Conservation (phyloP, 2,329 filamentous ascomycete genomes). For the Ascocoryne sarcoides region DNA sequence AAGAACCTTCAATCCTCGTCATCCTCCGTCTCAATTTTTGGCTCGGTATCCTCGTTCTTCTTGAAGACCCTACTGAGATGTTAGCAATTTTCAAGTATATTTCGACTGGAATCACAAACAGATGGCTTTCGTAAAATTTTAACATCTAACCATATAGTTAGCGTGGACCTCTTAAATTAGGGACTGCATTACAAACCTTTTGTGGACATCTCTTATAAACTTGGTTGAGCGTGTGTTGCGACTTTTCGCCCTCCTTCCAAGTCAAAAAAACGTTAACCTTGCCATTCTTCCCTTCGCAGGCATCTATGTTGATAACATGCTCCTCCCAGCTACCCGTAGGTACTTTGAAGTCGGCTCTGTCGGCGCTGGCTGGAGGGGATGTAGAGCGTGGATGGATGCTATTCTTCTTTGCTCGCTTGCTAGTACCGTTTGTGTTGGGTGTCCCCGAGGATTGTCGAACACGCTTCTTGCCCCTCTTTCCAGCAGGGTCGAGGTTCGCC, state of each 20-base stretch:
- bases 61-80: constrained; percentile 19
- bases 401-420: constrained; percentile 22
- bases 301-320: constrained; percentile 60
- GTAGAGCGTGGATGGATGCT: constrained; percentile 37
- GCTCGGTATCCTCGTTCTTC: constrained; percentile 4
- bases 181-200: constrained; percentile 41
- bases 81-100: constrained; percentile 9
- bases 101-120: constrained; percentile 25
- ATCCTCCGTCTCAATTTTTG: not conserved
- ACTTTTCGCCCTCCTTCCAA: constrained; percentile 68
- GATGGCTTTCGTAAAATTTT: constrained; percentile 40
- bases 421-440: constrained; percentile 18
- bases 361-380: constrained; percentile 39
- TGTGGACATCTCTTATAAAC: constrained; percentile 73
- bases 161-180: not conserved
- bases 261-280: constrained; percentile 59
- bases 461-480: constrained; percentile 51
- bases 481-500: constrained; percentile 22
- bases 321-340: constrained; percentile 73
- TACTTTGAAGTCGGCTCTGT: constrained; percentile 47
- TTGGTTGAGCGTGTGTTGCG: constrained; percentile 58
- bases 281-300: constrained; percentile 56
- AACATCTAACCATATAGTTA: constrained; percentile 32
- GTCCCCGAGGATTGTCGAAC: constrained; percentile 36
- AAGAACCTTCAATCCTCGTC: too few species aligned